Base-by-base conservation (phyloP, 257 asterid species). In the Solanum appendiculatum region DNA sequence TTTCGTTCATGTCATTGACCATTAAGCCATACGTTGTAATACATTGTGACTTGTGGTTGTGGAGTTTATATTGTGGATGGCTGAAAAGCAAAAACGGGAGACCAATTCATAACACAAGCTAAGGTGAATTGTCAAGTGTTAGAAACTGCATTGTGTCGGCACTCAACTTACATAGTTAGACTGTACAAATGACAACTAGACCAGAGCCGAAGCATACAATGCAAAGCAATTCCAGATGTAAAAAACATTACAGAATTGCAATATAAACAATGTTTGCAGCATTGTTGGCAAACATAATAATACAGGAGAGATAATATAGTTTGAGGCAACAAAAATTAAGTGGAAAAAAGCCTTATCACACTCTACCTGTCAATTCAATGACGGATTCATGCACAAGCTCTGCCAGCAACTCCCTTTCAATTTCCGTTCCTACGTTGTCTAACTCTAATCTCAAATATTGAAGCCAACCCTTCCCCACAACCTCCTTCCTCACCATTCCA, bases 401-500 rank as follows among this genome's bases (percentile, higher is more conserved):
- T 66, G 93, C 96, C 90, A 96, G 91, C 94, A 96, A 82, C 89
- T 90, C 85, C 89, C 88, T 91, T 88, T 96, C 99, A 40, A 95
- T 91, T 89, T 94, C 98, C 63, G 75, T 90, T 18, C 96, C 96
- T 64, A 94, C 85, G 90, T 73, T 90, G 86, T 91, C 98, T 87
- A 74, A 86, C 90, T 94, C 99, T 88, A 89, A 9, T 37, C 92
- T 92, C 90, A 89, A 89, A 86, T 88, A 85, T 73, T 93, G 95
- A 34, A 56, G 70, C 99, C 99, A 96, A 86, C 95, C 93, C 75
- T 87, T 94, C 34, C 96, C 96, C 85, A 86, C 95, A 87, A 93
- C 95, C 92, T 96, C 98, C 86, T 91, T 91, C 85, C 89, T 89
- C 89, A 92, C 96, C 91, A 94, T 91, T 91, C 94, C 85, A 91